Base-by-base conservation (phyloP, 768 basidiomycete species). In the Boletus subparvulus region DNA sequence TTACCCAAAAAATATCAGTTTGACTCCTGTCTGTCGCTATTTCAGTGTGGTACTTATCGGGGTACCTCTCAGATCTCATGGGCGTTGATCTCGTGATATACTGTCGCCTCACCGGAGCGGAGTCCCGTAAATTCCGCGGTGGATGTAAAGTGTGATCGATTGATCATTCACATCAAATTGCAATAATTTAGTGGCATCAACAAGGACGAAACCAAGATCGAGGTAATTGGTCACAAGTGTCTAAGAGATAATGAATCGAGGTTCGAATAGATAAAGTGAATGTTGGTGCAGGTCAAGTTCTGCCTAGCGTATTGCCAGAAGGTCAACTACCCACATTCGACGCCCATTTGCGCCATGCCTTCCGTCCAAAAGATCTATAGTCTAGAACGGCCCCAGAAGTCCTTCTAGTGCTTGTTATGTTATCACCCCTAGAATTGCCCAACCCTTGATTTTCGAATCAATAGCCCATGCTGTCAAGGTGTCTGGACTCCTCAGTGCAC, bases 401-500 rank as follows among this genome's bases (percentile, higher is more conserved):
- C 48, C 40, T 62, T 61, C 56, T 56, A 59, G 60, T 57, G 50
- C 47, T 59, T 44, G 47, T 36, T 37, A 16, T 32, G 12, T 21
- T 16, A 30, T 43, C 21, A 44, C 48, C 32, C 17, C 5, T 7
- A 26, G 28, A 40, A 46, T 35, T 11, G 16, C 19, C 17, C 35
- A 42, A 52, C 35, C 13, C 32, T 43, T 44, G 14, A 35, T 14
- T 43, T 50, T 36, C 1, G 13, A 65, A 26, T 44, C 21, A 41
- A 44, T 60, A 83, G 82, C 82, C 13, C 82, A 83, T 72, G 82
- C 80, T 16, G 80, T 78, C 14, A 85, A 84, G 65, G 74, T 79
- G 13, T 78, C 81, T 2, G 83, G 83, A 7, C 66, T 86, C 67
- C 71, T 85, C 40, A 85, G 83, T 56, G 85, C 83, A 5, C 83